These are phyloP conservation scores for Calonectria pteridis DNA, from an alignment of 2,329 filamentous ascomycete genomes.

Conservation along the genomic window DNA sequence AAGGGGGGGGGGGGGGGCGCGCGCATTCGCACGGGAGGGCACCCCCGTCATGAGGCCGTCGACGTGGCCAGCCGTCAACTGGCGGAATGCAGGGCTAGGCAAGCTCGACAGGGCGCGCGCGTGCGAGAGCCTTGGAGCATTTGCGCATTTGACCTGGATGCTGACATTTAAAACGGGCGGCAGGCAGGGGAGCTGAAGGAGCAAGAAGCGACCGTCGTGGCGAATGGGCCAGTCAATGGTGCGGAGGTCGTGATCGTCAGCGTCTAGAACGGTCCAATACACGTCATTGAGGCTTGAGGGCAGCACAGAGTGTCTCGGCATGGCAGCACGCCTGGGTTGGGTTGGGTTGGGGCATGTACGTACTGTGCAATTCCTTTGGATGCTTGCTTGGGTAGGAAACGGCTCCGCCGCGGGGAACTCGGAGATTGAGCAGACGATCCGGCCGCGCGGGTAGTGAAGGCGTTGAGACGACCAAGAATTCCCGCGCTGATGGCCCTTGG, in stretches of 20 bases:
- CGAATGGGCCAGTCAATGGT: constrained; percentile 26
- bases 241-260: constrained; percentile 35
- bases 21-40: constrained; percentile 10
- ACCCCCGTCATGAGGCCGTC: constrained; percentile 23
- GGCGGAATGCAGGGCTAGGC: constrained; percentile 14
- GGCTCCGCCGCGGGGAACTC: constrained; percentile 17
- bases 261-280: constrained; percentile 44
- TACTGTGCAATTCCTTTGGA: not conserved
- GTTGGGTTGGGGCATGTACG: not conserved
- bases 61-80: constrained; percentile 24
- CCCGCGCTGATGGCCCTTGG: not conserved
- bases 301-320: constrained; percentile 24
- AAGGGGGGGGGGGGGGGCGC: not conserved
- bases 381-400: constrained; percentile 3
- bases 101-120: not conserved
- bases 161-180: constrained; percentile 17
- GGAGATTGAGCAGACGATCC: constrained; percentile 25
- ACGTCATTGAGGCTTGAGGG: constrained; percentile 41
- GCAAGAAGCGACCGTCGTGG: constrained; percentile 26
- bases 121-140: not conserved
- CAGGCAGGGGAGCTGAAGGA: constrained; percentile 14
- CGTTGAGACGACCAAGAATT: not conserved
- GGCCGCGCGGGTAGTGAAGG: constrained; percentile 8
- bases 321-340: not conserved
- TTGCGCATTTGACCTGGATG: not conserved